A percentile compares a stretch with the other conserved stretches of the same genome.
Conservation (phyloP, 1,139 yeast genomes). For the Blastobotrys capitulatus region DNA sequence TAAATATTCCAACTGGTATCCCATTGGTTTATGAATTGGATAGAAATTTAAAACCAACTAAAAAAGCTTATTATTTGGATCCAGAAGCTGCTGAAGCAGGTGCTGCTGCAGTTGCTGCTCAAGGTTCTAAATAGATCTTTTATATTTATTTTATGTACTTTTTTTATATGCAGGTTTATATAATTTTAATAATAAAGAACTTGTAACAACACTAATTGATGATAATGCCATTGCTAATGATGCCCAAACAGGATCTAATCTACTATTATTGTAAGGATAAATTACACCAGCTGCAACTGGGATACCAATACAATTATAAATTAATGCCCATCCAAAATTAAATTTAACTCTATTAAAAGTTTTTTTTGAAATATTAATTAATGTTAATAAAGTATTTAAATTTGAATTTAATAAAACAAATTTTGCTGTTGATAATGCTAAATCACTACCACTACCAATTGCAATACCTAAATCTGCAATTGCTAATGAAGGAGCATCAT, state of each 20-base stretch:
- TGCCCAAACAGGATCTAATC: constrained; percentile 83
- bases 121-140: constrained; percentile 53
- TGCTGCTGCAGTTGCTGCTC: constrained; percentile 98
- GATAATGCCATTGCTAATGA: constrained; percentile 87
- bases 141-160: neutral
- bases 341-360: constrained; percentile 69
- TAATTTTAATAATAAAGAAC: constrained; percentile 55
- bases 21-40: constrained; percentile 98
- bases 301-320: constrained; percentile 76
- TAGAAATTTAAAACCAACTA: constrained; percentile 77
- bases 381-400: constrained; percentile 44
- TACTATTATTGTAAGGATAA: constrained; percentile 65
- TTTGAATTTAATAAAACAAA: constrained; percentile 54
- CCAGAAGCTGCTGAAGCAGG: constrained; percentile 99
- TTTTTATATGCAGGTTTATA: constrained; percentile 12
- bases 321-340: constrained; percentile 84
- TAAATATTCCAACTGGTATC: constrained; percentile 98
- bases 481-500: constrained; percentile 91
- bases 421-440: constrained; percentile 90
- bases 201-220: constrained; percentile 78
- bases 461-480: constrained; percentile 89
- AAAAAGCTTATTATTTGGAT: constrained; percentile 94
- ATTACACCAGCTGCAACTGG: constrained; percentile 91
- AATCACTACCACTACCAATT: constrained; percentile 86
- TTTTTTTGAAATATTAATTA: constrained; percentile 61